Evolutionary conservation across 768 basidiomycete genomes (phyloP).

Genomic region (Phylloporus scabripes): DNA sequence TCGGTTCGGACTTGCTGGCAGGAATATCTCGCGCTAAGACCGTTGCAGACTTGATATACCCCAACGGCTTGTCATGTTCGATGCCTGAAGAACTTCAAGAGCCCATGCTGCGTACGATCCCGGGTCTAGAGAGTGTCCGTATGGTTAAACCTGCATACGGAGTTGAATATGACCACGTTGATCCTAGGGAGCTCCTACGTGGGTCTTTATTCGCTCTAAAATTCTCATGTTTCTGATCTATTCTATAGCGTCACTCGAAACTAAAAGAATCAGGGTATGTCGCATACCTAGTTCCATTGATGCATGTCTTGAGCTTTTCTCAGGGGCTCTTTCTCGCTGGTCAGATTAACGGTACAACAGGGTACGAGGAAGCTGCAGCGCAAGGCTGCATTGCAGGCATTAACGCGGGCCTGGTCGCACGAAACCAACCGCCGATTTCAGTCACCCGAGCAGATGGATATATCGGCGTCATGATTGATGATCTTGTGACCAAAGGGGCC

Average conservation of each 20-base stretch:
- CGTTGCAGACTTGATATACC: slow-evolving; percentile 72
- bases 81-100: slow-evolving; percentile 85
- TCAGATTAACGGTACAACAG: slow-evolving; percentile 91
- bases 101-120: slow-evolving; percentile 76
- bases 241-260: slow-evolving; percentile 68
- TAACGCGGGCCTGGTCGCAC: slow-evolving; percentile 75
- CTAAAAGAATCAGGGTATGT: slow-evolving; percentile 68
- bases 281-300: background rate
- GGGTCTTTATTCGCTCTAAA: slow-evolving; percentile 25
- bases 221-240: background rate
- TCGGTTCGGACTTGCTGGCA: slow-evolving; percentile 22
- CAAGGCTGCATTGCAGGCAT: slow-evolving; percentile 87
- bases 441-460: slow-evolving; percentile 83
- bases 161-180: slow-evolving; percentile 89
- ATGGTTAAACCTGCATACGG: slow-evolving; percentile 87
- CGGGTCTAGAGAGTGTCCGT: slow-evolving; percentile 77
- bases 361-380: slow-evolving; percentile 91
- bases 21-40: background rate
- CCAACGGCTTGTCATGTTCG: slow-evolving; percentile 85
- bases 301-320: background rate
- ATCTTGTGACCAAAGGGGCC: slow-evolving; percentile 80
- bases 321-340: slow-evolving; percentile 84
- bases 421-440: slow-evolving; percentile 48
- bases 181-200: slow-evolving; percentile 77
- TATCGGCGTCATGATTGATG: slow-evolving; percentile 89